Evolutionary conservation across 202 grass and related monocot species (phyloP).

Genomic region (Miscanthus sacchariflorus): DNA sequence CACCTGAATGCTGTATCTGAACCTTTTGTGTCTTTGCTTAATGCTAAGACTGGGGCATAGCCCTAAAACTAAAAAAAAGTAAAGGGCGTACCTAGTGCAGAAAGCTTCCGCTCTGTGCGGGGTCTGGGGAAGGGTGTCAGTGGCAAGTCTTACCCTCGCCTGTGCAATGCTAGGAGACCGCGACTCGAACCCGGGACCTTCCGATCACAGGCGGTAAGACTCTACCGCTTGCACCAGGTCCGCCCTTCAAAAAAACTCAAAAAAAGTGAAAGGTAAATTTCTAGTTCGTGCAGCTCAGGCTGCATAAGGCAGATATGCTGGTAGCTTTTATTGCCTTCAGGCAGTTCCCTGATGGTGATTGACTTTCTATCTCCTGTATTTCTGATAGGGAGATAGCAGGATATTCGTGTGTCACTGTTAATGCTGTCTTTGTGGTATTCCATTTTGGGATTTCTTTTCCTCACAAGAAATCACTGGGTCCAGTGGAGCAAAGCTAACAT

Average conservation of each 20-base stretch:
- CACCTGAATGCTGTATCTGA: not conserved
- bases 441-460: constrained; percentile 9
- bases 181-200: too few species aligned
- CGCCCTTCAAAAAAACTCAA: too few species aligned
- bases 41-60: not conserved
- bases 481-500: constrained; percentile 29
- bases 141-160: too few species aligned
- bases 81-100: too few species aligned
- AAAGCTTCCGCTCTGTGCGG: too few species aligned
- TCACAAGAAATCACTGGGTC: constrained; percentile 13
- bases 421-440: constrained; percentile 23
- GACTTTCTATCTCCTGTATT: constrained; percentile 5
- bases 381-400: constrained; percentile 10
- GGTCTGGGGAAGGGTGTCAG: too few species aligned
- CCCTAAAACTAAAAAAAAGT: not conserved
- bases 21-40: not conserved
- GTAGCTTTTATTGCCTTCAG: constrained; percentile 39
- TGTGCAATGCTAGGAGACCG: too few species aligned
- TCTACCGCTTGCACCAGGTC: too few species aligned
- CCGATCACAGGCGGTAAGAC: too few species aligned
- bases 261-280: not conserved
- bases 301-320: not conserved
- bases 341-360: constrained; percentile 9
- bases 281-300: not conserved
- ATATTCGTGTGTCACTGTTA: not conserved